Conservation (phyloP, 2,329 filamentous ascomycete genomes). For the Ploettnerulaceae sp. region DNA sequence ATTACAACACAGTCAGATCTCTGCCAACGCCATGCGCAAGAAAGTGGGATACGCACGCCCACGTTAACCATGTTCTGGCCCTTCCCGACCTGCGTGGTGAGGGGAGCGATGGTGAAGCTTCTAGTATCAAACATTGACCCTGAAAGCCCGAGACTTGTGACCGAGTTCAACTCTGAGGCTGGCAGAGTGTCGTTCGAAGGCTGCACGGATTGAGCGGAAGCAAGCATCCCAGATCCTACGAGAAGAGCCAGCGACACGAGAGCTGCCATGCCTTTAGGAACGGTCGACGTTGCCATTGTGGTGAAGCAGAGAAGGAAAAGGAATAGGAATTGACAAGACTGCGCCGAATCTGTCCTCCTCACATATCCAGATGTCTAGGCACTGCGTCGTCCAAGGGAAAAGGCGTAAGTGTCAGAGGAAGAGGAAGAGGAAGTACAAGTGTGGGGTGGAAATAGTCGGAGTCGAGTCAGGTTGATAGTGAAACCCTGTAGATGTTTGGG, state of each 20-base stretch:
- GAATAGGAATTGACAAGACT: not conserved
- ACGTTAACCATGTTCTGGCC: slow-evolving; percentile 18
- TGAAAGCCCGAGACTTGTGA: slow-evolving; percentile 19
- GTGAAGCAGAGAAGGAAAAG: not conserved
- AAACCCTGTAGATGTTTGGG: no score
- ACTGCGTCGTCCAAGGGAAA: not conserved
- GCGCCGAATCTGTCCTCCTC: not conserved
- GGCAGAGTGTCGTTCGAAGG: slow-evolving; percentile 28
- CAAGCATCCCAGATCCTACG: slow-evolving; percentile 13
- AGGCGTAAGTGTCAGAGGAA: not conserved
- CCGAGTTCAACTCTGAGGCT: slow-evolving; percentile 13
- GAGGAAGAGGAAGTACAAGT: slow-evolving; percentile 3
- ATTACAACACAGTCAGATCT: not conserved
- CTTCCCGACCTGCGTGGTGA: slow-evolving; percentile 24
- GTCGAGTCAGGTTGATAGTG: not conserved
- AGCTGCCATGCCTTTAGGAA: slow-evolving; percentile 23
- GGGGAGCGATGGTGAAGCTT: slow-evolving; percentile 27
- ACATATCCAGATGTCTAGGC: not conserved
- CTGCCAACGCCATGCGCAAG: not conserved
- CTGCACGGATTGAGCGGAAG: slow-evolving; percentile 24
- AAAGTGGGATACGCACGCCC: slow-evolving; percentile 18
- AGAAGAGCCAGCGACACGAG: slow-evolving; percentile 20
- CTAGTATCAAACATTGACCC: slow-evolving; percentile 11
- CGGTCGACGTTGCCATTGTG: slow-evolving; percentile 28
- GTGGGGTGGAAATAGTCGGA: not conserved